Conservation (phyloP, 2,329 filamentous ascomycete genomes). For the Pyrenophora teres region DNA sequence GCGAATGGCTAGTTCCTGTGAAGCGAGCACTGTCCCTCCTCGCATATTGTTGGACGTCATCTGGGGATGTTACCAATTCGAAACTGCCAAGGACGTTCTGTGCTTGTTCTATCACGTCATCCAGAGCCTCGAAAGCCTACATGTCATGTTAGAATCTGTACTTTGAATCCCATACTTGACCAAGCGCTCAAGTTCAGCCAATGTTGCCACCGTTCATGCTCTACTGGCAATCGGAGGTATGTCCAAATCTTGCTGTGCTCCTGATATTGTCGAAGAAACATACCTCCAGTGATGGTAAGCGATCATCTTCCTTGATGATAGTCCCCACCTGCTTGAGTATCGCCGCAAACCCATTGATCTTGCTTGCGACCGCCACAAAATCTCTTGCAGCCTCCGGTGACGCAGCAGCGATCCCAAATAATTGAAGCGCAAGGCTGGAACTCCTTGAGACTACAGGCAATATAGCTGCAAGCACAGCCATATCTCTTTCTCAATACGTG, state of each 20-base stretch:
- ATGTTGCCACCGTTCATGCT: too few relatives aligned
- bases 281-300: conserved; percentile 44
- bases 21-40: conserved; percentile 8
- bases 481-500: conserved; percentile 12
- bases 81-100: conserved; percentile 36
- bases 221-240: too few relatives aligned
- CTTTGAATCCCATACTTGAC: too few relatives aligned
- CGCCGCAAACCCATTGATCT: conserved; percentile 43
- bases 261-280: conserved; percentile 1
- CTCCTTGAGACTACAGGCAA: conserved; percentile 41
- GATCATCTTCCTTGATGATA: conserved; percentile 46
- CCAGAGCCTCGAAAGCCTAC: conserved; percentile 40
- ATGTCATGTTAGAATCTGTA: conserved; percentile 11
- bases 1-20: conserved; percentile 3
- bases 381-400: conserved; percentile 32
- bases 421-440: conserved; percentile 39
- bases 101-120: conserved; percentile 43
- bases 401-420: conserved; percentile 40
- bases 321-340: conserved; percentile 48
- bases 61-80: conserved; percentile 25
- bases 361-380: conserved; percentile 36
- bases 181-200: too few relatives aligned
- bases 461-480: conserved; percentile 45
- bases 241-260: too few relatives aligned
- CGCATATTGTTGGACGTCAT: conserved; percentile 6